Base-by-base conservation (phyloP, 2,329 filamentous ascomycete species). In the Pseudocercospora macadamiae region DNA sequence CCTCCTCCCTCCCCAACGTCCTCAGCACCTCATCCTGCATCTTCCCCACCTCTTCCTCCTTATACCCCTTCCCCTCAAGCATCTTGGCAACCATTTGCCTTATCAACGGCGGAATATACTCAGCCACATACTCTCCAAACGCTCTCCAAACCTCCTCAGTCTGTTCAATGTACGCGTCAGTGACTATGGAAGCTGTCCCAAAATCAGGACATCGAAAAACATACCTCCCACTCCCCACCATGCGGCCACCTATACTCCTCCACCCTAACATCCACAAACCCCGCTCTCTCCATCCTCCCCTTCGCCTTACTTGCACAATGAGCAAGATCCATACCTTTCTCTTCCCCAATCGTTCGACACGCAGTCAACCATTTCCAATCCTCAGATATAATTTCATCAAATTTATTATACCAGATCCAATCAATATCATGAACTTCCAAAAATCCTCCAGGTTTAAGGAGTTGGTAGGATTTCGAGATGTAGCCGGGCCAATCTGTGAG, bases 341-440 rank as follows among this genome's bases (percentile, higher is more conserved):
- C 42, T 12, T 57, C 47, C 4, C 37, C 57, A 21, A 47, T 14
- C 8, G 49, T 16, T 36, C 25, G 39, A 54, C 36, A 16, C 16
- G 52, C 48, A 34, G 39, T 23, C n/a, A 59, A 62, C 66, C 66
- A 28, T 26, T 32, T 52, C 62, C 64, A 66, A 9, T 39, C 39
- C 10, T 60, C 55, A 8, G 60, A 62, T 21, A 65, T 64, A 9
- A 37, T 32, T 12, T 56, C 14, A 3, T 34, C 45, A 4, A 19
- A 21, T 2, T 25, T 18, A 32, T 54, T n/a, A 26, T 57, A 63
- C 49, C 53, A 63, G 3, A 44, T 53, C 44, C 54, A 64, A 28
- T 63, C 59, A 1, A 61, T 34, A 21, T 67, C 65, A n/a, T 68
- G 64, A 2, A 66, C 37, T 54, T 68, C 64, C 6, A 64, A 19